A percentile compares a stretch with the other conserved stretches of the same genome.
Conservation (phyloP, 2,329 filamentous ascomycete species). For the Lachnellula cervina region DNA sequence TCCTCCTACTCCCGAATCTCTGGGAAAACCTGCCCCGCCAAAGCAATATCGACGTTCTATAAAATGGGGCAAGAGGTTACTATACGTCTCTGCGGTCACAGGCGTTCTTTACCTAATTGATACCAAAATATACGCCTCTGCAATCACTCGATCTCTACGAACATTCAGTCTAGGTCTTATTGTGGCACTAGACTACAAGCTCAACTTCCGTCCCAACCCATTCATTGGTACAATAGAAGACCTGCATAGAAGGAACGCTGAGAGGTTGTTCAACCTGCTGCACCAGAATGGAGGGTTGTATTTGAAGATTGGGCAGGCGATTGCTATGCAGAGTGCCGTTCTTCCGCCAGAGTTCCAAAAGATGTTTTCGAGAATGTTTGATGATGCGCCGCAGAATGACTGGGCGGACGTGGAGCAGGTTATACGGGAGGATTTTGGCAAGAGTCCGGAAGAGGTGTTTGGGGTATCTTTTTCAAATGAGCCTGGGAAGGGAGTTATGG, state of each 20-base stretch:
- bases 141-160: conserved; percentile 69
- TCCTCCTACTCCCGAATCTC: conserved; percentile 72
- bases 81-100: conserved; percentile 54
- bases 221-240: conserved; percentile 67
- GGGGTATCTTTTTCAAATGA: conserved; percentile 75
- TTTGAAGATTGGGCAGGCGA: conserved; percentile 95
- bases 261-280: conserved; percentile 75
- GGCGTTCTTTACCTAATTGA: conserved; percentile 67
- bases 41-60: conserved; percentile 66
- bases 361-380: conserved; percentile 97
- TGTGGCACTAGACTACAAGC: conserved; percentile 88
- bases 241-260: conserved; percentile 77
- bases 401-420: conserved; percentile 85
- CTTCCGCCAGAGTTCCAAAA: conserved; percentile 90
- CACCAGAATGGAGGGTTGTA: conserved; percentile 88
- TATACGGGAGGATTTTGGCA: conserved; percentile 81
- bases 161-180: conserved; percentile 77
- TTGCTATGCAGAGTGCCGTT: conserved; percentile 95
- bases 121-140: conserved; percentile 70
- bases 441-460: conserved; percentile 83
- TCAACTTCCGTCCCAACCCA: conserved; percentile 85
- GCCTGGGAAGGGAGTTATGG: conserved; percentile 60
- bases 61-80: conserved; percentile 72
- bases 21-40: conserved; percentile 66
- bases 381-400: conserved; percentile 88